Percentiles rank a stretch among this genome's conserved stretches.
Conservation (phyloP, 768 basidiomycete species). For the Pleurotus tuber-regium region DNA sequence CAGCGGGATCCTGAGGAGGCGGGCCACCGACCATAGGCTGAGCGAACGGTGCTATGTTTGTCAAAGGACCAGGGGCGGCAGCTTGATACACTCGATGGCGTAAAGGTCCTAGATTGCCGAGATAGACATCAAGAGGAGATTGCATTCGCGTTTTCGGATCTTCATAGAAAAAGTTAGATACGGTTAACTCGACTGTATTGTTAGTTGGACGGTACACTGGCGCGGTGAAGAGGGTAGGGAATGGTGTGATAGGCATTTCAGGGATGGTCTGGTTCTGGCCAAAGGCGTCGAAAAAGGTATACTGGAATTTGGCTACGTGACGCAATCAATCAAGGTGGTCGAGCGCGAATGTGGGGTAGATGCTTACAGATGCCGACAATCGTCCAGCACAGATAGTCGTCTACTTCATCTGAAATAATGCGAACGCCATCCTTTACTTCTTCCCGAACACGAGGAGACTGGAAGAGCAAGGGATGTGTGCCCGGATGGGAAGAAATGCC, state of each 20-base stretch:
- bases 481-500: slow-evolving; percentile 74
- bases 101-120: slow-evolving; percentile 87
- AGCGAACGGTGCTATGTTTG: slow-evolving; percentile 58
- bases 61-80: slow-evolving; percentile 64
- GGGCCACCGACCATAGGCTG: slow-evolving; percentile 36
- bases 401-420: slow-evolving; percentile 82
- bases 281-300: slow-evolving; percentile 91
- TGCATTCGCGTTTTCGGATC: slow-evolving; percentile 62
- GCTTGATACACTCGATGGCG: slow-evolving; percentile 76
- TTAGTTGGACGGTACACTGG: slow-evolving; percentile 70
- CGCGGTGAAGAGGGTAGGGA: slow-evolving; percentile 81
- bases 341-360: slow-evolving; percentile 11
- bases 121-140: slow-evolving; percentile 81
- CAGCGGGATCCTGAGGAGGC: slow-evolving; percentile 25
- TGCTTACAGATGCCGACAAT: slow-evolving; percentile 90
- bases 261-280: slow-evolving; percentile 77
- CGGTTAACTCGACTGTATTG: slow-evolving; percentile 79
- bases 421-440: slow-evolving; percentile 78
- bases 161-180: slow-evolving; percentile 86
- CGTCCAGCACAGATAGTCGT: slow-evolving; percentile 95
- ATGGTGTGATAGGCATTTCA: slow-evolving; percentile 81
- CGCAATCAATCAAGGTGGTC: slow-evolving; percentile 16
- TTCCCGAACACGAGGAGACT: slow-evolving; percentile 75
- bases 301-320: slow-evolving; percentile 81
- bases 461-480: slow-evolving; percentile 78